Base-by-base conservation (phyloP, 1,284 basidiomycete species). In the Dichomitus squalens region DNA sequence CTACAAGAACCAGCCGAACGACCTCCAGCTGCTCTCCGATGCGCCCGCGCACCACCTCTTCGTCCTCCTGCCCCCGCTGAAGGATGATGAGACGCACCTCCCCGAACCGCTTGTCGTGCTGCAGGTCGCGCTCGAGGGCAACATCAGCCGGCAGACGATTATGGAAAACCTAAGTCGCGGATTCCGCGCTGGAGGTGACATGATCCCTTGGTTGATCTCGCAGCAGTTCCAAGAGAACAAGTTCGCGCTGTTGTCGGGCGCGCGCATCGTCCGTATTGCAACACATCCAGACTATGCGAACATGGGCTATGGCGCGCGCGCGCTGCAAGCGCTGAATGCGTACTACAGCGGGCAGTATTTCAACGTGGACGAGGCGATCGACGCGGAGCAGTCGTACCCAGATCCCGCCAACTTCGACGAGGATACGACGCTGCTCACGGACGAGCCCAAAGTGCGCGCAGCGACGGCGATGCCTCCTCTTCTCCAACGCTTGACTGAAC, bases 1-100 rank as follows among this genome's bases (percentile, higher is more conserved):
- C 74, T 99, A 99, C 81, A 99, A 99, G 76, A 99, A 99, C 75
- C 93, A 96, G 70, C 97, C 97, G 20, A 99, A 99, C 72, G 97
- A 99, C 72, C 80, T 99, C 41, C 96, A 99, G 72, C 85, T 99
- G 53, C 86, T 99, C 73, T 94, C 92, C 7, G 97, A 99, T 69
- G 97, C 97, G 0, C 97, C 97, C 0, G 95, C 95, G 0, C 96
- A 99, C 70, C 93, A 96, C 66, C 84, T 99, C 11, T 99, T 98
- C 65, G 97, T 99, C 2, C 84, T 99, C 0, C 79, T 99, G 0
- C 95, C 96, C 0, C 97, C 95, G 0, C 79, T 97, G 44, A 88
- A 89, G 68, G 92, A 94, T 56, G 91, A 95, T 61, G 91, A 94
- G 70, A 89, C 81, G 34, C 84, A 88, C 57, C 80, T 98, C 0